Evolutionary conservation across 2,329 filamentous ascomycete species (phyloP).

Genomic region (Chaetomium globosum): DNA sequence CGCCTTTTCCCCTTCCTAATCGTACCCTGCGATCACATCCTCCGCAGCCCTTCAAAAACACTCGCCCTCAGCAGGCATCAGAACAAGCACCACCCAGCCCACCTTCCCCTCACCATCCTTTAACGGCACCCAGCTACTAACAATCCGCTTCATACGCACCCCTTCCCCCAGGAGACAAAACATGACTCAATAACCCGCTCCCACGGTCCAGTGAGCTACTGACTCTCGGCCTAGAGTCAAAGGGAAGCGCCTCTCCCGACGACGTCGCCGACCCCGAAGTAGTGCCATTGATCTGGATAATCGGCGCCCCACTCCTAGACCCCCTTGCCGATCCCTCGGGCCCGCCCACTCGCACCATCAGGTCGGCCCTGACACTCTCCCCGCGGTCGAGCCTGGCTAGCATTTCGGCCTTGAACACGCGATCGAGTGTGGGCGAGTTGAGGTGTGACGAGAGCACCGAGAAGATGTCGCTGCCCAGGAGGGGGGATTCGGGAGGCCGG

Average conservation of each 20-base stretch:
- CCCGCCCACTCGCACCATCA: slow-evolving; percentile 18
- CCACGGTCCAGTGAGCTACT: slow-evolving; percentile 32
- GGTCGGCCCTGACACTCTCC: slow-evolving; percentile 27
- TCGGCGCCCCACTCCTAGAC: background rate
- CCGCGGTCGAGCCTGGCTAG: slow-evolving; percentile 42
- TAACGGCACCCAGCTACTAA: slow-evolving; percentile 45
- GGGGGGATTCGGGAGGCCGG: slow-evolving; percentile 38
- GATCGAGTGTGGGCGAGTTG: slow-evolving; percentile 48
- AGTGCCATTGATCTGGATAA: background rate
- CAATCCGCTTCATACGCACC: slow-evolving; percentile 33
- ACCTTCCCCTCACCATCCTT: slow-evolving; percentile 41
- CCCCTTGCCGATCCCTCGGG: background rate
- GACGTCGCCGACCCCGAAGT: background rate
- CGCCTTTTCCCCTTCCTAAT: too few species aligned
- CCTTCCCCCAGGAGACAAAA: slow-evolving; percentile 18
- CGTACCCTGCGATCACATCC: background rate
- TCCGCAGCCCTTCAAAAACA: background rate
- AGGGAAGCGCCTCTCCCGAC: slow-evolving; percentile 2
- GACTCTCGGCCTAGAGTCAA: slow-evolving; percentile 25
- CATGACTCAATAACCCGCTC: slow-evolving; percentile 29
- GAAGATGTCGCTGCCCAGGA: slow-evolving; percentile 56
- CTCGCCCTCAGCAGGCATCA: slow-evolving; percentile 35
- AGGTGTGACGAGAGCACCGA: slow-evolving; percentile 51
- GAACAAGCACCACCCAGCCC: slow-evolving; percentile 42
- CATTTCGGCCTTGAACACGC: slow-evolving; percentile 50